These are phyloP conservation scores for Dittrichia graveolens DNA, from an alignment of 129 eudicot species.

Conservation along the genomic window DNA sequence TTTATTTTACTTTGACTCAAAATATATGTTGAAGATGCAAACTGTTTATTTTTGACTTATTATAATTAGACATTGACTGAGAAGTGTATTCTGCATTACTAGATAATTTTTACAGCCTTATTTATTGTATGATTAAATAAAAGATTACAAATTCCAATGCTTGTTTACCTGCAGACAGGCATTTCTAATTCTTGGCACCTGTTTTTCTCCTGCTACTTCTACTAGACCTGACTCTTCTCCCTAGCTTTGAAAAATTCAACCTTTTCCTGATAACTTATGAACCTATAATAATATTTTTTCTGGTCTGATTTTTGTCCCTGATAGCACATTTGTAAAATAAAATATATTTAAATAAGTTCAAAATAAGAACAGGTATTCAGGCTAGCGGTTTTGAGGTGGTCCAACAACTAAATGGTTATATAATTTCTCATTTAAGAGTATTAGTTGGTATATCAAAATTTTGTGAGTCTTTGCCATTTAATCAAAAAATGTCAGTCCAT, in stretches of 20 bases:
- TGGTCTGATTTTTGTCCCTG: neutral
- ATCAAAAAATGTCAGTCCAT: no score
- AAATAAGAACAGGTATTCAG: no score
- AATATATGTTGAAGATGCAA: neutral
- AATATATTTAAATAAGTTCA: no score
- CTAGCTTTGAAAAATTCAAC: constrained; percentile 24
- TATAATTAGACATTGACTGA: neutral
- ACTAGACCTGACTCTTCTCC: constrained; percentile 47
- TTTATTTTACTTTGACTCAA: neutral
- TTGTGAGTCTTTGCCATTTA: no score
- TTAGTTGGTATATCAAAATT: no score
- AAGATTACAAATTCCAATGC: constrained; percentile 31
- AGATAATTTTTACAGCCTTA: neutral
- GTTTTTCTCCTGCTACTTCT: constrained; percentile 42
- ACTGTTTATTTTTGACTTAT: constrained; percentile 10
- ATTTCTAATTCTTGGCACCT: constrained; percentile 38
- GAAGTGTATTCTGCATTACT: neutral
- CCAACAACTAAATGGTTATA: no score
- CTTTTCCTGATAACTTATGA: constrained; percentile 22
- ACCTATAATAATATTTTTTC: neutral
- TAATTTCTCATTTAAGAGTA: no score
- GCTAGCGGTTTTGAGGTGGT: no score
- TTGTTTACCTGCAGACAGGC: constrained; percentile 37
- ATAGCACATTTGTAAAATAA: no score
- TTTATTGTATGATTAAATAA: constrained; percentile 18